These are phyloP conservation scores for Coniochaeta hoffmannii DNA, from an alignment of 2,329 filamentous ascomycete species.

Conservation along the genomic window DNA sequence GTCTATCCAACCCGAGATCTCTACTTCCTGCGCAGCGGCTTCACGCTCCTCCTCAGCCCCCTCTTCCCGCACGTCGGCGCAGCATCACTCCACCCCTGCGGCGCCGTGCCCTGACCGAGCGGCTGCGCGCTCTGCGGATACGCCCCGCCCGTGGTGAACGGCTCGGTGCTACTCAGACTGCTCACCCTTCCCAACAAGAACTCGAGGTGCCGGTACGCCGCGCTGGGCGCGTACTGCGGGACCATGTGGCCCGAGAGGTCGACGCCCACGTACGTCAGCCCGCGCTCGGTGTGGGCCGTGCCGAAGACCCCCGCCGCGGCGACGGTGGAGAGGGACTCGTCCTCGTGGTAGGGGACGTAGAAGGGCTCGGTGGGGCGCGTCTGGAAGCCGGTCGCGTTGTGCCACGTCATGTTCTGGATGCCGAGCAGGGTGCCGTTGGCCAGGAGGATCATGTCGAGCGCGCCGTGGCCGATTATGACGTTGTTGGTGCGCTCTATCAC, in stretches of 20 bases:
- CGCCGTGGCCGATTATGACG: conserved; percentile 67
- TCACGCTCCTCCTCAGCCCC: background rate
- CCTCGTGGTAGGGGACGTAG: conserved; percentile 59
- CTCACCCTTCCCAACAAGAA: conserved; percentile 65
- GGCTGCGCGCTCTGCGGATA: conserved; percentile 16
- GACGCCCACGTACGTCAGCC: conserved; percentile 63
- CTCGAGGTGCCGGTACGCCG: conserved; percentile 66
- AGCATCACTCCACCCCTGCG: conserved; percentile 15
- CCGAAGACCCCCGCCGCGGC: conserved; percentile 58
- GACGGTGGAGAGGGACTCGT: conserved; percentile 20
- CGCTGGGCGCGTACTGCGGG: conserved; percentile 60
- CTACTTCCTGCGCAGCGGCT: background rate
- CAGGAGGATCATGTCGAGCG: conserved; percentile 60
- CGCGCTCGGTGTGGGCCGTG: conserved; percentile 63
- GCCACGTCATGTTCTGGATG: conserved; percentile 79
- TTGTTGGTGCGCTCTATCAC: conserved; percentile 68
- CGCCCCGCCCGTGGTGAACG: conserved; percentile 26
- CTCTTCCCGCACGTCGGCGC: background rate
- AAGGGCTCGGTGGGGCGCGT: conserved; percentile 51
- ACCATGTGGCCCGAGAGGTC: conserved; percentile 60
- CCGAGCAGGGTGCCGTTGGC: conserved; percentile 62
- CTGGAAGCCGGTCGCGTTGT: conserved; percentile 63
- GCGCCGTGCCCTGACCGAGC: conserved; percentile 20
- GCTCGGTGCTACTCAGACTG: conserved; percentile 34
- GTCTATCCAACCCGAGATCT: too few species aligned